Evolutionary conservation across 2,329 filamentous ascomycete species (phyloP).

Genomic region (Alternaria longipes): DNA sequence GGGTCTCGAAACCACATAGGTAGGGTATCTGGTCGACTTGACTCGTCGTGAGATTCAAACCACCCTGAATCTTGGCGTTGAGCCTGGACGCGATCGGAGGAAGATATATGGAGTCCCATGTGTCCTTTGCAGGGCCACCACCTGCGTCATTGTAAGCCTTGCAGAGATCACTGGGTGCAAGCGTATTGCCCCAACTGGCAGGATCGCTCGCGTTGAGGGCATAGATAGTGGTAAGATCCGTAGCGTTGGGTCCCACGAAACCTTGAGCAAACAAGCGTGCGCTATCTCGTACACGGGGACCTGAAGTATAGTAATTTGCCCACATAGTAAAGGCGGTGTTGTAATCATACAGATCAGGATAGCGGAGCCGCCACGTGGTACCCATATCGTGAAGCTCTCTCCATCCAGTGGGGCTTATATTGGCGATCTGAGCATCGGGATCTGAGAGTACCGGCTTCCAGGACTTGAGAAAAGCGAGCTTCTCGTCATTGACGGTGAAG

Average conservation of each 20-base stretch:
- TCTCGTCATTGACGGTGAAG: slow-evolving; percentile 62
- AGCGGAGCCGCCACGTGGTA: slow-evolving; percentile 57
- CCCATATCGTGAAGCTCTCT: slow-evolving; percentile 69
- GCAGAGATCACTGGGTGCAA: slow-evolving; percentile 70
- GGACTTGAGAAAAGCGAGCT: slow-evolving; percentile 64
- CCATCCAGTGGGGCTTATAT: slow-evolving; percentile 68
- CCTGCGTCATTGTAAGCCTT: slow-evolving; percentile 66
- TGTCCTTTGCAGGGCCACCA: slow-evolving; percentile 57
- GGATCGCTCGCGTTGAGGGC: slow-evolving; percentile 66
- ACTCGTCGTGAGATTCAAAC: slow-evolving; percentile 62
- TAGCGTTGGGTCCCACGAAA: slow-evolving; percentile 66
- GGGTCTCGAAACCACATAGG: slow-evolving; percentile 75
- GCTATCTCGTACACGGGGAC: slow-evolving; percentile 68
- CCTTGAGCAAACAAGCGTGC: slow-evolving; percentile 69
- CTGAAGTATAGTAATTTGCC: slow-evolving; percentile 68
- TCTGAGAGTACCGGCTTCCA: slow-evolving; percentile 68
- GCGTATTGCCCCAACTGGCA: slow-evolving; percentile 66
- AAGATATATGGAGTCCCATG: slow-evolving; percentile 63
- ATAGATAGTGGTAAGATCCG: slow-evolving; percentile 64
- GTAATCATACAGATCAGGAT: slow-evolving; percentile 60
- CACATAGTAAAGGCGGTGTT: slow-evolving; percentile 66
- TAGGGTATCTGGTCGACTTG: slow-evolving; percentile 71
- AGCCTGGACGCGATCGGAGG: slow-evolving; percentile 65
- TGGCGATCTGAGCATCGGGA: slow-evolving; percentile 65
- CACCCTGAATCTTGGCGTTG: slow-evolving; percentile 63